Conservation (phyloP, 73 alveolate genomes). For the Urostyla sp. region DNA sequence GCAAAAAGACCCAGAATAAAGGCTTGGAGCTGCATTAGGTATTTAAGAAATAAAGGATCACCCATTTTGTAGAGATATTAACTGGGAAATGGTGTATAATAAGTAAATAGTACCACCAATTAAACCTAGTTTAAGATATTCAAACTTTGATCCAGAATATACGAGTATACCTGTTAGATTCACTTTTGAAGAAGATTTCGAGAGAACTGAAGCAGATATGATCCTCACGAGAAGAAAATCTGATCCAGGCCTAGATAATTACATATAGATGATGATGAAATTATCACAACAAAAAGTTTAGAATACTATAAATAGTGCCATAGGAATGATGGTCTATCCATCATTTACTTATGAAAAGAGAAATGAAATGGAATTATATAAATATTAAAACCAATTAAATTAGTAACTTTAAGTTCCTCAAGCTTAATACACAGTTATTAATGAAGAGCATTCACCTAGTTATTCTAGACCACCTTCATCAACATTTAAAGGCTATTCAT, state of each 20-base stretch:
- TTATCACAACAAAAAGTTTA: neutral
- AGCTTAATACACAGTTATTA: no score
- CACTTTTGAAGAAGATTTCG: slow-evolving; percentile 39
- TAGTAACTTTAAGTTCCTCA: no score
- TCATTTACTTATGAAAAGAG: no score
- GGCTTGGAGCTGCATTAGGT: slow-evolving; percentile 57
- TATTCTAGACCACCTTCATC: slow-evolving; percentile 50
- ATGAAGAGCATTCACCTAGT: slow-evolving; percentile 21
- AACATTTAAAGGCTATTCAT: slow-evolving; percentile 38
- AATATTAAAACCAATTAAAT: no score
- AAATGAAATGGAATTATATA: no score
- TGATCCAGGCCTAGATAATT: slow-evolving; percentile 46
- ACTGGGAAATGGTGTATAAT: slow-evolving; percentile 41
- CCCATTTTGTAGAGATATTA: slow-evolving; percentile 62
- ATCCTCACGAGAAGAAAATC: slow-evolving; percentile 38
- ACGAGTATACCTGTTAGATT: slow-evolving; percentile 48
- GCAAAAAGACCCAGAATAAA: slow-evolving; percentile 45
- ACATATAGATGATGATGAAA: neutral
- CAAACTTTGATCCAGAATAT: slow-evolving; percentile 49
- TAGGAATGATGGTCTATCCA: no score
- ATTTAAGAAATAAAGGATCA: slow-evolving; percentile 77
- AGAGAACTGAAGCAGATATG: neutral
- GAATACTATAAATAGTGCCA: neutral
- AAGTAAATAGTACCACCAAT: slow-evolving; percentile 41
- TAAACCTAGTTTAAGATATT: slow-evolving; percentile 32